Conservation (phyloP, 805 yeast genomes). For the Candida lessepsii region DNA sequence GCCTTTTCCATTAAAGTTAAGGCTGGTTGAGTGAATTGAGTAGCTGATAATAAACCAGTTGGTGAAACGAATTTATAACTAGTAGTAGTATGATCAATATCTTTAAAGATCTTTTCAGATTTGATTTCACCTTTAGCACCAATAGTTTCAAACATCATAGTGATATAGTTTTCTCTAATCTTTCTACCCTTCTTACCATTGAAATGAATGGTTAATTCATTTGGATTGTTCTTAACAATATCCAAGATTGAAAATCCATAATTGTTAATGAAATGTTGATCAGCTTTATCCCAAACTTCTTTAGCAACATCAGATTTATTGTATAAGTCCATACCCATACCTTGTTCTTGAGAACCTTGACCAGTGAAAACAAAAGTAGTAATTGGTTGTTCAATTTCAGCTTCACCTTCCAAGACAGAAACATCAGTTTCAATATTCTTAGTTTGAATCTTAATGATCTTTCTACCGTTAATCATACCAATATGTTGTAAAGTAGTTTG, state of each 20-base stretch:
- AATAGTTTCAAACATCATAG: constrained; percentile 97
- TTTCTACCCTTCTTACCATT: constrained; percentile 97
- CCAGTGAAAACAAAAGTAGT: constrained; percentile 98
- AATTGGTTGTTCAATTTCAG: constrained; percentile 97
- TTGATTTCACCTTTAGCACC: constrained; percentile 78
- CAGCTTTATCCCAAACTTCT: constrained; percentile 98
- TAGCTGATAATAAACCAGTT: constrained; percentile 92
- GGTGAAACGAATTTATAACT: constrained; percentile 89
- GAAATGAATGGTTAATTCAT: constrained; percentile 90
- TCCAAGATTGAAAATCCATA: constrained; percentile 97
- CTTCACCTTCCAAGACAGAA: constrained; percentile 86
- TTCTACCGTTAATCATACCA: constrained; percentile 99
- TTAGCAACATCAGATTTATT: constrained; percentile 87
- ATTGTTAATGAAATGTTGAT: constrained; percentile 83
- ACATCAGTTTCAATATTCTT: constrained; percentile 76
- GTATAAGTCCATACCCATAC: constrained; percentile 99
- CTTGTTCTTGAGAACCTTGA: constrained; percentile 99
- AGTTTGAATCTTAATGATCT: constrained; percentile 90
- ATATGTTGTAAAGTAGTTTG: constrained; percentile 87
- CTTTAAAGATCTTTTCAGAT: constrained; percentile 94
- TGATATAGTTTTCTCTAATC: constrained; percentile 90
- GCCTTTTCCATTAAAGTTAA: constrained; percentile 99
- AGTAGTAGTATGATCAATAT: constrained; percentile 75
- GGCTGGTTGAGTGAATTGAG: constrained; percentile 99
- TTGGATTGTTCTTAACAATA: constrained; percentile 94